These are phyloP conservation scores for Tympanopsis confertula DNA, from an alignment of 2,329 filamentous ascomycete species.

Conservation along the genomic window DNA sequence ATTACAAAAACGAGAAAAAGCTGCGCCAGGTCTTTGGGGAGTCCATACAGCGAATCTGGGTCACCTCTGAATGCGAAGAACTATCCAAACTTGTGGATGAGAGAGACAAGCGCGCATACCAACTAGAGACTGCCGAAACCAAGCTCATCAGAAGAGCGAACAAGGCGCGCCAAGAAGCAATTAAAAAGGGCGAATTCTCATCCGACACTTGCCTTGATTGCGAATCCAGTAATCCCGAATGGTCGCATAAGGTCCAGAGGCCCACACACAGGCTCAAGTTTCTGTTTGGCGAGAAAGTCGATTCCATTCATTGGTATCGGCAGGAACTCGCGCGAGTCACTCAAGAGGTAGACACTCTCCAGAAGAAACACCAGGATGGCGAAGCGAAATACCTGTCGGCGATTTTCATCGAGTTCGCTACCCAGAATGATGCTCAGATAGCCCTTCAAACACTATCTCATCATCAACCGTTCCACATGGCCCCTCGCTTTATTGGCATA, in stretches of 20 bases:
- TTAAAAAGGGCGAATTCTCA: not conserved
- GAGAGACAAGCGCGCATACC: constrained; percentile 25
- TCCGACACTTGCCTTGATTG: not conserved
- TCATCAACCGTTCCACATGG: not conserved
- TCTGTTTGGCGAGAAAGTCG: not conserved
- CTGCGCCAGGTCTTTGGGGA: constrained; percentile 21
- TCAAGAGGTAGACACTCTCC: not conserved
- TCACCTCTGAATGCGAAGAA: constrained; percentile 29
- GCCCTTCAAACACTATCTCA: not conserved
- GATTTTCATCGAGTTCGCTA: not conserved
- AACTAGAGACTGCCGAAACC: constrained; percentile 29
- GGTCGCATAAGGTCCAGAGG: not conserved
- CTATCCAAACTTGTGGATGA: constrained; percentile 28
- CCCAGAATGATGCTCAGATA: not conserved
- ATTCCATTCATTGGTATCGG: not conserved
- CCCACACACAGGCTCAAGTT: constrained; percentile 9
- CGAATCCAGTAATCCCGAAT: not conserved
- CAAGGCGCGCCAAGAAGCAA: constrained; percentile 13
- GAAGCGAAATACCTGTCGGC: not conserved
- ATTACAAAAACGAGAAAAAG: constrained; percentile 19
- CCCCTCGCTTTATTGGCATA: not conserved
- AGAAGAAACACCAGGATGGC: not conserved
- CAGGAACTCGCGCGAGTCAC: not conserved
- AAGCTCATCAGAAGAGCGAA: constrained; percentile 9
- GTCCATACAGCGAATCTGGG: constrained; percentile 27